Base-by-base conservation (phyloP, 1,139 yeast genomes). In the Diutina sp. region DNA sequence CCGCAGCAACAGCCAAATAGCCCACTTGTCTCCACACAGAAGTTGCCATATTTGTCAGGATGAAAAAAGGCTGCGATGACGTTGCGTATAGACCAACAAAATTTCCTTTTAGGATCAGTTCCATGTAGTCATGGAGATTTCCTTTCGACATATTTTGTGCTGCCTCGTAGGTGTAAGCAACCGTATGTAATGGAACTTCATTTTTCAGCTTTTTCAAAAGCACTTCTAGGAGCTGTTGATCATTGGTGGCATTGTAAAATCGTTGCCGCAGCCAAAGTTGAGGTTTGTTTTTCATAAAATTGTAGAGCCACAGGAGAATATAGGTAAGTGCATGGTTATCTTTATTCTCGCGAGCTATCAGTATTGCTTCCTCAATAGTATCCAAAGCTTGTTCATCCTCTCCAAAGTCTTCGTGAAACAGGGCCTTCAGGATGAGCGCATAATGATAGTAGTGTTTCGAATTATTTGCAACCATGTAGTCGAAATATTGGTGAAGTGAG, bases 321-420 rank as follows among this genome's bases (percentile, higher is more conserved):
- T 84, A 85, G 16, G 90, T 86, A 48, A 90, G 72, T 21, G 96
- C 88, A 12, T 78, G 72, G 59, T 81, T 77, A 66, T 90, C 97
- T 61, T 84, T 85, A 63, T 87, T 85, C 64, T 90, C 97, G 62
- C 97, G 73, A 0, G 97, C 97, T 1, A 90, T 91, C 4, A 88
- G 77, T 3, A 90, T 86, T 0, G 97, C 95, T 65, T 90, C 97
- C 61, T 87, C 90, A 5, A 90, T 87, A 0, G 96, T 87, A 61
- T 85, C 78, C 16, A 88, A 69, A 0, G 97, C 96, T 61, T 88
- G 89, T 32, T 78, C 79, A 60, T 83, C 83, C 61, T 87, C 87
- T 45, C 87, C 85, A 68, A 88, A 90, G 57, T 81, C 81, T 25
- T 89, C 88, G 63, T 90, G 93, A 51, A 90, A 71, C 0, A 89